Base-by-base conservation (phyloP, 129 eudicot species). In the Tagetes patula region DNA sequence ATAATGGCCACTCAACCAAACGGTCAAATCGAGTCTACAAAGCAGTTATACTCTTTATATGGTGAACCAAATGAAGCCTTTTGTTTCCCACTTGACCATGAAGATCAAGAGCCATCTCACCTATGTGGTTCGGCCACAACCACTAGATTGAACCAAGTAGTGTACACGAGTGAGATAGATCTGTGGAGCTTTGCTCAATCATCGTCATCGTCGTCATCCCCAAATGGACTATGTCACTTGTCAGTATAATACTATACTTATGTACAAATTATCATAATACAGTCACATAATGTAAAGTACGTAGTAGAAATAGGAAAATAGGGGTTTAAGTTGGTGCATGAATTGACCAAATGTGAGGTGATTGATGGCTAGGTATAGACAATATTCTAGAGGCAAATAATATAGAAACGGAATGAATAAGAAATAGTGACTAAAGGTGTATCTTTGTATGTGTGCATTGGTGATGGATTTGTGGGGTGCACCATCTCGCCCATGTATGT, bases 141-240 rank as follows among this genome's bases (percentile, higher is more conserved):
- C 11, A 54, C 12, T 65, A 65, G 74, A 39, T 33, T 73, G 6
- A 85, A 63, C 70, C 82, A 85, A 53, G 52, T 5, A 10, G 64
- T 43, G 2, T 82, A 85, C 59, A 59, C 77, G 53, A 79, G 77
- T 60, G 86, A 84, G 80, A 80, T 84, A 3, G 86, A 87, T 48
- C 68, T 87, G 4, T 87, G 79, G 93, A 82, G 79, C 82, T 84
- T 71, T 14, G 84, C 84, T 3, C 60, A 77, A 68, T 60, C 87
- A 7, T 71, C 94, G 0, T 84, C 82, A 0, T 52, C 78, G 42
- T 79, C 64, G 0, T 72, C 78, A 12, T 72, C 90, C 7, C 81
- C 94, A 1, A 84, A 87, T 72, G 89, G 84, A 2, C 55, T 87
- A 39, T 80, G 84, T 54, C 89, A 87, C 61, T 66, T 85, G 76